Percentiles rank a stretch among this genome's conserved stretches.
These are phyloP conservation scores for Yamadazyma olivae DNA, from an alignment of 805 yeast genomes.

Conservation along the genomic window DNA sequence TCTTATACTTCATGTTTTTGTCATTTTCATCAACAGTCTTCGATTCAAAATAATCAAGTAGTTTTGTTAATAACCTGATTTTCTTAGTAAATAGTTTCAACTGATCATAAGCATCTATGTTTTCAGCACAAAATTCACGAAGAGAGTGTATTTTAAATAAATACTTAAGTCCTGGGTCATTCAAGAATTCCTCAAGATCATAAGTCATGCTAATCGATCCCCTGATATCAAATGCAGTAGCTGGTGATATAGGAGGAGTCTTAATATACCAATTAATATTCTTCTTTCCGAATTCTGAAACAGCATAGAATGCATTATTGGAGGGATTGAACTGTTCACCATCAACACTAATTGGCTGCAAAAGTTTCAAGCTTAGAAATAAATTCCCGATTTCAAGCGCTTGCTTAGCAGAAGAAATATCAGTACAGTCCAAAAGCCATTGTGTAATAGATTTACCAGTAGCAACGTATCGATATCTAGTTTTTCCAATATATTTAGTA, in stretches of 20 bases:
- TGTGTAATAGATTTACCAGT: slow-evolving; percentile 79
- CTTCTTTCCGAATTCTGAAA: slow-evolving; percentile 5
- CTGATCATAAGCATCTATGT: slow-evolving; percentile 66
- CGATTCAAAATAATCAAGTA: slow-evolving; percentile 7
- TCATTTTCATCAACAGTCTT: not conserved
- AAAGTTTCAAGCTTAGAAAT: slow-evolving; percentile 44
- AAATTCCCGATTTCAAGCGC: slow-evolving; percentile 52
- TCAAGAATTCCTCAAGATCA: slow-evolving; percentile 33
- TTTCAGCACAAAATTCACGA: slow-evolving; percentile 68
- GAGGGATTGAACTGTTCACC: not conserved
- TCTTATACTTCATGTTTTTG: not conserved
- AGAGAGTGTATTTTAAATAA: slow-evolving; percentile 66
- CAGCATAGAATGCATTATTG: slow-evolving; percentile 5
- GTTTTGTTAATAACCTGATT: slow-evolving; percentile 21
- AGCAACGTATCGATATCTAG: slow-evolving; percentile 42
- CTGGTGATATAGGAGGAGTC: not conserved
- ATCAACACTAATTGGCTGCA: not conserved
- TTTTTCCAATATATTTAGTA: slow-evolving; percentile 31
- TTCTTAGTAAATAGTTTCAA: slow-evolving; percentile 51
- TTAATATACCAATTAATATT: slow-evolving; percentile 6
- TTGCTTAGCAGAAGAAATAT: slow-evolving; percentile 50
- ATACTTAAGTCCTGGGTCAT: slow-evolving; percentile 74
- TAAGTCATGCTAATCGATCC: not conserved
- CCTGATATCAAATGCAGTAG: not conserved
- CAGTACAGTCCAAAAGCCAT: slow-evolving; percentile 91